Evolutionary conservation across 2,329 filamentous ascomycete species (phyloP).

Genomic region (Escovopsis weberi): DNA sequence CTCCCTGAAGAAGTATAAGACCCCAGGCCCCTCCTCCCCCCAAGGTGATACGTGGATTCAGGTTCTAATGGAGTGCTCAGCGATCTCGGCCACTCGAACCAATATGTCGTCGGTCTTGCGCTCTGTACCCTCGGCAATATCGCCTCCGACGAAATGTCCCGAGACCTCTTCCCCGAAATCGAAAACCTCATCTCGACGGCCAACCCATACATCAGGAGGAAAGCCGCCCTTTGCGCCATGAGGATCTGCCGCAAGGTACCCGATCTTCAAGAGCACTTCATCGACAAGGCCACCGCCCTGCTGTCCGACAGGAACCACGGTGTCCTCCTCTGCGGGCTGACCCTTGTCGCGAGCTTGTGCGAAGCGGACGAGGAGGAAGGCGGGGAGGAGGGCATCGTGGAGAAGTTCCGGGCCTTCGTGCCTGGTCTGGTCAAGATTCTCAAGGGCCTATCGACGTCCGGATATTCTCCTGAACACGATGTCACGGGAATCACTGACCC

Average conservation of each 20-base stretch:
- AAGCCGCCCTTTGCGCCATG: conserved; percentile 98
- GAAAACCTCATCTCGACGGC: conserved; percentile 82
- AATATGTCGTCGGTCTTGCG: conserved; percentile 94
- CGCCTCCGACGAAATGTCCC: conserved; percentile 93
- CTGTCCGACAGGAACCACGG: conserved; percentile 91
- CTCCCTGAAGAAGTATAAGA: conserved; percentile 74
- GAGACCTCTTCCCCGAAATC: conserved; percentile 92
- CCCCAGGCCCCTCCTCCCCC: conserved; percentile 9
- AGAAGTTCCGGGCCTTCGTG: conserved; percentile 81
- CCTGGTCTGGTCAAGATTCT: conserved; percentile 75
- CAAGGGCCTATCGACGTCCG: conserved; percentile 84
- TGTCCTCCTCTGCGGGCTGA: conserved; percentile 83
- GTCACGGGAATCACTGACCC: conserved; percentile 97
- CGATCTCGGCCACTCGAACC: conserved; percentile 92
- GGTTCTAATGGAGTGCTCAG: conserved; percentile 29
- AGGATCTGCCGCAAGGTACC: conserved; percentile 96
- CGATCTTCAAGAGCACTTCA: conserved; percentile 90
- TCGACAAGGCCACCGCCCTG: conserved; percentile 82
- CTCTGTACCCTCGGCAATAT: conserved; percentile 96
- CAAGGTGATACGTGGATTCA: background rate
- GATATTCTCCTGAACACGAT: conserved; percentile 95
- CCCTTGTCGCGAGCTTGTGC: conserved; percentile 80
- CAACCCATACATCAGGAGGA: conserved; percentile 96
- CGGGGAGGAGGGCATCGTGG: conserved; percentile 76
- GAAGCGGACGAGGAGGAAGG: conserved; percentile 89